Percentiles rank a stretch among this genome's conserved stretches.
Evolutionary conservation across 305 asterid species (phyloP).

Genomic region (Coffea humblotiana): DNA sequence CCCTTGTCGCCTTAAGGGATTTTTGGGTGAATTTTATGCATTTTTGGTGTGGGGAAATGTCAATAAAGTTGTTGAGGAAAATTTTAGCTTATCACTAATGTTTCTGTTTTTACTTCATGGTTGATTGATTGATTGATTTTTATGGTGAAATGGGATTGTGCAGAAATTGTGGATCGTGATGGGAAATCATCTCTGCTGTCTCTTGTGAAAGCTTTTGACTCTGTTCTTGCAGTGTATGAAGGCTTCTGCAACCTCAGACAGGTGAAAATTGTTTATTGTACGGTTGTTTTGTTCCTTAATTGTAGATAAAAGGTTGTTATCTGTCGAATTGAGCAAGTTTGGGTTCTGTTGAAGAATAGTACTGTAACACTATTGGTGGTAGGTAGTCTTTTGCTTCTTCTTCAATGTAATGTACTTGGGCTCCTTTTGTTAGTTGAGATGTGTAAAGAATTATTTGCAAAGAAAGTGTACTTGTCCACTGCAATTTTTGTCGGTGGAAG

Average conservation of each 20-base stretch:
- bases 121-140: slow-evolving; percentile 6
- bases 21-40: neutral
- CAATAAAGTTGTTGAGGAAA: neutral
- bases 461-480: neutral
- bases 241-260: slow-evolving; percentile 95
- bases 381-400: neutral
- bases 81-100: neutral
- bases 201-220: slow-evolving; percentile 81
- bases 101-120: neutral
- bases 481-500: neutral
- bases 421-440: neutral
- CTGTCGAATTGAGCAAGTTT: neutral
- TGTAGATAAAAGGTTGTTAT: neutral
- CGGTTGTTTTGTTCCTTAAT: neutral
- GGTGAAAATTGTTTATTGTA: slow-evolving; percentile 34
- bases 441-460: neutral
- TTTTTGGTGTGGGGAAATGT: neutral
- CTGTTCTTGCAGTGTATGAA: slow-evolving; percentile 88
- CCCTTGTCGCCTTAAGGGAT: neutral
- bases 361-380: slow-evolving; percentile 25
- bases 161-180: slow-evolving; percentile 88
- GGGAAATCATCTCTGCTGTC: slow-evolving; percentile 83
- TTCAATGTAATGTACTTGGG: neutral
- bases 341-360: neutral
- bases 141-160: slow-evolving; percentile 31